A percentile compares a stretch with the other conserved stretches of the same genome.
Conservation (phyloP, 306 rosid genomes). For the Vachellia pachyceras region DNA sequence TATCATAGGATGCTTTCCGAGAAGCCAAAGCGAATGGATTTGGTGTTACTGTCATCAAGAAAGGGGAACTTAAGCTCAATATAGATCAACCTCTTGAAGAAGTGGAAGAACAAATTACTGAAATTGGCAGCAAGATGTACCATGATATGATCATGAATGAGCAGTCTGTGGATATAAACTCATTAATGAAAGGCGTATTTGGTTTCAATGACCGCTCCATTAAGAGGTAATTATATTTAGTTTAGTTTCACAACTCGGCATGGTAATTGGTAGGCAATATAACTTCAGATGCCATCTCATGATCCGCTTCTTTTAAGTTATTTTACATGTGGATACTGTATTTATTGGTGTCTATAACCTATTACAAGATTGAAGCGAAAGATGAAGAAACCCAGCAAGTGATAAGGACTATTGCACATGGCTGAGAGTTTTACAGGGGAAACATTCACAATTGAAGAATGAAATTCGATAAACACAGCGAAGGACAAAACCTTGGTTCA, state of each 20-base stretch:
- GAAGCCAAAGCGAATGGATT: conserved; percentile 88
- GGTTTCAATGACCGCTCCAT: conserved; percentile 59
- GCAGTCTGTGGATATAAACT: conserved; percentile 81
- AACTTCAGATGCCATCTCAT: not conserved
- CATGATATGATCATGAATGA: conserved; percentile 82
- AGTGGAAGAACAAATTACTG: conserved; percentile 82
- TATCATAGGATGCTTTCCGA: conserved; percentile 74
- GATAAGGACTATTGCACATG: conserved; percentile 39
- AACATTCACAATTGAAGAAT: not conserved
- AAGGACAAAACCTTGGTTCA: conserved; percentile 5
- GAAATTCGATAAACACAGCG: conserved; percentile 2
- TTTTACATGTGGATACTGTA: conserved; percentile 18
- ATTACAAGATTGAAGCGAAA: conserved; percentile 57
- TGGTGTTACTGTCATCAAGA: conserved; percentile 81
- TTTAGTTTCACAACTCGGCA: conserved; percentile 26
- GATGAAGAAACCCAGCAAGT: conserved; percentile 57
- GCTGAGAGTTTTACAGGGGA: conserved; percentile 1
- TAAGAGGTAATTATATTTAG: conserved; percentile 60
- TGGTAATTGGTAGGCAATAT: not conserved
- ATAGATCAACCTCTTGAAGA: conserved; percentile 90
- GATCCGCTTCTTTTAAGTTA: conserved; percentile 13
- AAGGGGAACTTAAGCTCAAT: conserved; percentile 85
- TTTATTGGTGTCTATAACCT: conserved; percentile 34
- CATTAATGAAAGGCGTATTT: conserved; percentile 88
- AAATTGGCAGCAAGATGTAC: conserved; percentile 94